Conservation (phyloP, 2,329 filamentous ascomycete genomes). For the Beauveria sp. region DNA sequence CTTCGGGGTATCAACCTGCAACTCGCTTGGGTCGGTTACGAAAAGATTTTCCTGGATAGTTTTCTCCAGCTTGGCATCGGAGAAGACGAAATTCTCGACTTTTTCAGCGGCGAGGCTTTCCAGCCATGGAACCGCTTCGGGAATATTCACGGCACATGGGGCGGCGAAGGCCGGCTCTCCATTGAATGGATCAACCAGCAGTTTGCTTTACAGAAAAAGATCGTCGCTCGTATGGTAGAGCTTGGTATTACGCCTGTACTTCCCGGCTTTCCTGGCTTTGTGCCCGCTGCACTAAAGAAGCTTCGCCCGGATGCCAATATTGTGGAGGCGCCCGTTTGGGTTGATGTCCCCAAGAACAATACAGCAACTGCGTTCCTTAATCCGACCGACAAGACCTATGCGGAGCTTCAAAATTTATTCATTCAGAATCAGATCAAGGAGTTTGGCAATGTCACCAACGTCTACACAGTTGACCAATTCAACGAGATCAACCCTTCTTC, state of each 20-base stretch:
- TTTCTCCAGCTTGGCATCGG: slow-evolving; percentile 38
- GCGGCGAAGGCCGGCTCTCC: slow-evolving; percentile 29
- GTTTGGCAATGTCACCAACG: slow-evolving; percentile 39
- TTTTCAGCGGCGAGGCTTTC: not conserved
- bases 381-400: slow-evolving; percentile 35
- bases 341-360: slow-evolving; percentile 20
- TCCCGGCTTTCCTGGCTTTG: slow-evolving; percentile 42
- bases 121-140: slow-evolving; percentile 1
- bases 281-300: slow-evolving; percentile 32
- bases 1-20: slow-evolving; percentile 42
- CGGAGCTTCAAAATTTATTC: slow-evolving; percentile 35
- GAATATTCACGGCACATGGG: slow-evolving; percentile 36
- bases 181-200: slow-evolving; percentile 38
- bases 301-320: slow-evolving; percentile 34
- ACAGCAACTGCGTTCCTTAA: slow-evolving; percentile 41
- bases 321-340: slow-evolving; percentile 26
- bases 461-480: slow-evolving; percentile 46
- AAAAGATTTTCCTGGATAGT: slow-evolving; percentile 41
- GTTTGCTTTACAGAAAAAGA: slow-evolving; percentile 40
- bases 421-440: slow-evolving; percentile 35
- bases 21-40: slow-evolving; percentile 43
- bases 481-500: slow-evolving; percentile 34
- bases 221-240: slow-evolving; percentile 41
- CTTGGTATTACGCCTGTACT: slow-evolving; percentile 45
- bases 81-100: not conserved